Base-by-base conservation (phyloP, 805 yeast species). In the Suhomyces xylopsoci region DNA sequence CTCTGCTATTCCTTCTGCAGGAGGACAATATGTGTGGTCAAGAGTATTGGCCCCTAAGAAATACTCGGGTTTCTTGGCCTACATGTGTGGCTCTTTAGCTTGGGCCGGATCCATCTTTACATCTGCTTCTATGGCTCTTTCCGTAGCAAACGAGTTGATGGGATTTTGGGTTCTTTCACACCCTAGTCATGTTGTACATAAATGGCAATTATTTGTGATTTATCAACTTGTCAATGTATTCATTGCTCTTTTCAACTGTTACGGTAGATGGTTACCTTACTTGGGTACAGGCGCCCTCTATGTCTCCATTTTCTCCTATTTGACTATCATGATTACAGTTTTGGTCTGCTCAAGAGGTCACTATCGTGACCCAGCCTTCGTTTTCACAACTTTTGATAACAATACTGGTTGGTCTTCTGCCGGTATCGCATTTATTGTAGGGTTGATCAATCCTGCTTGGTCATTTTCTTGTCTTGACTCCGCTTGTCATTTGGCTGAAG, bases 101-200 rank as follows among this genome's bases (percentile, higher is more conserved):
- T 74, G 76, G 75, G 74, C 73, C n/a, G 78, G 79, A 20, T 63
- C 77, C 7, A 56, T 74, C 47, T 74, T 74, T 62, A 73, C 77
- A 24, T 59, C 66, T 52, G 76, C 77, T 5, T 71, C 76, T 24
- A 68, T 73, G 70, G 71, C 75, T 15, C 56, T 70, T 45, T 61
- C 71, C 22, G 61, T 74, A 30, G 71, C 77, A 32, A 63, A 59
- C 49, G 66, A 63, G 44, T 52, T 74, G 54, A 65, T 73, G 71
- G 78, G 71, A 2, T 65, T 73, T 55, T 72, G 69, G 69, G 62
- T 58, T 47, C 65, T 74, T 55, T 60, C 57, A 54, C 71, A 71
- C 58, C 76, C 76, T 6, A 63, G 56, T 48, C 72, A 69, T 52
- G 67, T 54, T 36, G 58, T 67, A 51, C 56, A 69, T 56, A 62